These are phyloP conservation scores for Apiospora marii DNA, from an alignment of 2,329 filamentous ascomycete species.

Conservation along the genomic window DNA sequence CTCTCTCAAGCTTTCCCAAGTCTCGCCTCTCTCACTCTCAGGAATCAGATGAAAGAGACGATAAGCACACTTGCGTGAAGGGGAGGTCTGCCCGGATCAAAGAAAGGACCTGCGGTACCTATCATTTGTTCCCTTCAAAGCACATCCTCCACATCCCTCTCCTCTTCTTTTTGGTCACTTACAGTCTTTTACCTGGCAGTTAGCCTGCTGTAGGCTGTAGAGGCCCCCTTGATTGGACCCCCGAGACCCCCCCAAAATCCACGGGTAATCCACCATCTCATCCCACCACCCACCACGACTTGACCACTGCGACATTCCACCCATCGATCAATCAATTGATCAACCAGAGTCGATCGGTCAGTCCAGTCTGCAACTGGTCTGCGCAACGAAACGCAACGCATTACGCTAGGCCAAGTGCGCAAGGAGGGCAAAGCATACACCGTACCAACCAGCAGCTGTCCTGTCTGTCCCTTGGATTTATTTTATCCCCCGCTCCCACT, in stretches of 20 bases:
- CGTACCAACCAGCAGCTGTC: background rate
- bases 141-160: background rate
- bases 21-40: background rate
- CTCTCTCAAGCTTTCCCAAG: background rate
- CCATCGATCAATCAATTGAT: background rate
- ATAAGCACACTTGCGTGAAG: background rate
- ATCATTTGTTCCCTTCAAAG: background rate
- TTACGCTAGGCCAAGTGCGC: slow-evolving; percentile 16
- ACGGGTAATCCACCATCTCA: slow-evolving; percentile 8
- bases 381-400: slow-evolving; percentile 2
- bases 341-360: background rate
- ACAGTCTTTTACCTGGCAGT: background rate
- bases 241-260: background rate
- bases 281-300: background rate
- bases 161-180: background rate
- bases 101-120: background rate
- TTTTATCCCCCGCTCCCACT: slow-evolving; percentile 17
- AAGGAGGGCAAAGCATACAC: background rate
- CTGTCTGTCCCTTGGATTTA: background rate
- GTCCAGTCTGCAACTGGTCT: background rate
- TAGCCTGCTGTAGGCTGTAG: slow-evolving; percentile 5
- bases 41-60: background rate
- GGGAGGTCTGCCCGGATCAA: background rate
- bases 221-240: slow-evolving; percentile 4
- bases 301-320: slow-evolving; percentile 15